phyloP scores from a whole-genome alignment of 1,139 yeast genomes.

The Waltiozyma sp. region DNA sequence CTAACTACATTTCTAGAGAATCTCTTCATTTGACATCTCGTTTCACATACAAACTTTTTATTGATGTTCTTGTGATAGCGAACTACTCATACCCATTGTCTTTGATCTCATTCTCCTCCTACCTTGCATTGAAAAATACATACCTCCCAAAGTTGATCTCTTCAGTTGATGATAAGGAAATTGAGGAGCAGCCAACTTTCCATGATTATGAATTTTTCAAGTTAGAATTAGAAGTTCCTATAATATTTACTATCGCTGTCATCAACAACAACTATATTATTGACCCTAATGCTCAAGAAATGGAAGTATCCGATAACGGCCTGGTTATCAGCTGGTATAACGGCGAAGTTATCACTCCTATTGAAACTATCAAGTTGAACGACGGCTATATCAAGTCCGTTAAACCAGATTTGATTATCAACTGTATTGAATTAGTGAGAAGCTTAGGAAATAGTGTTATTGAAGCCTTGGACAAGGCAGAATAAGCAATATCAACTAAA shows the following conservation, averaged over 20 bases:
- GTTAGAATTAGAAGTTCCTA: conserved; percentile 40
- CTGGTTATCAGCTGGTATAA: conserved; percentile 59
- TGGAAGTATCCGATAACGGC: conserved; percentile 79
- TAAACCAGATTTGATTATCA: conserved; percentile 12
- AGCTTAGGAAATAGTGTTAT: conserved; percentile 15
- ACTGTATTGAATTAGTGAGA: conserved; percentile 15
- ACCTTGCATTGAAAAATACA: conserved; percentile 72
- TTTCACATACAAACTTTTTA: conserved; percentile 63
- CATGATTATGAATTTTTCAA: conserved; percentile 72
- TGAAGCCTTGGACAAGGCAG: conserved; percentile 12
- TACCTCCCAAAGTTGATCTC: conserved; percentile 64
- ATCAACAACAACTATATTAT: conserved; percentile 54
- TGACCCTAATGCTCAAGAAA: conserved; percentile 82
- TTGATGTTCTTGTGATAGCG: conserved; percentile 73
- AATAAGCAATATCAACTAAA: conserved; percentile 2
- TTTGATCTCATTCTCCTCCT: conserved; percentile 64
- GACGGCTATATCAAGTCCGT: conserved; percentile 17
- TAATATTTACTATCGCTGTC: conserved; percentile 64
- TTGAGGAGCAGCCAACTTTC: conserved; percentile 84
- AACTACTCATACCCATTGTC: conserved; percentile 64
- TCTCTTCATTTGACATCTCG: conserved; percentile 53
- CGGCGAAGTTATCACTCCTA: conserved; percentile 53
- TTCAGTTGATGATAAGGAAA: conserved; percentile 37
- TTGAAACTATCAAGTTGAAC: conserved; percentile 43
- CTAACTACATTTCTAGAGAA: conserved; percentile 21